phyloP scores from a whole-genome alignment of 495 filamentous ascomycete species.

The Trichoderma virens region DNA sequence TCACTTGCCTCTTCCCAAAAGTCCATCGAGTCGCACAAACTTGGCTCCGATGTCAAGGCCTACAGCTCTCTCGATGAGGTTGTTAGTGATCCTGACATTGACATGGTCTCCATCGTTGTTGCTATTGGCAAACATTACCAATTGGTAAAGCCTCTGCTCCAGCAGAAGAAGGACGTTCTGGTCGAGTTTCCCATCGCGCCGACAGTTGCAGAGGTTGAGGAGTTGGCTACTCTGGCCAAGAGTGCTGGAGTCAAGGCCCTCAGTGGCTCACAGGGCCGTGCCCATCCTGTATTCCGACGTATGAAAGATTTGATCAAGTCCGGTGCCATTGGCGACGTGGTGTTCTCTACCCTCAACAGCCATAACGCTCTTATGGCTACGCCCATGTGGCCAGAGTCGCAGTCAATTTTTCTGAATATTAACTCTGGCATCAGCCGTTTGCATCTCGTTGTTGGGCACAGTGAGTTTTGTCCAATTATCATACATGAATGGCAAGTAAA shows the following conservation, averaged over 20 bases:
- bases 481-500: not conserved
- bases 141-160: slow-evolving; percentile 34
- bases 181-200: slow-evolving; percentile 42
- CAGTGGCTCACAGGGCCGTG: slow-evolving; percentile 23
- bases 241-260: slow-evolving; percentile 24
- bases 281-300: slow-evolving; percentile 15
- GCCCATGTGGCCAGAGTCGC: slow-evolving; percentile 16
- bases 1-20: slow-evolving; percentile 30
- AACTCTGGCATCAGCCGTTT: slow-evolving; percentile 20
- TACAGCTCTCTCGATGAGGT: slow-evolving; percentile 39
- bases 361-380: not conserved
- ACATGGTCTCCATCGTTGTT: slow-evolving; percentile 41
- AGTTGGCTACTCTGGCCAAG: slow-evolving; percentile 28
- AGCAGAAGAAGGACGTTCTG: slow-evolving; percentile 41
- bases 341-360: slow-evolving; percentile 16
- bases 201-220: slow-evolving; percentile 19
- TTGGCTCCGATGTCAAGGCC: slow-evolving; percentile 30
- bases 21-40: slow-evolving; percentile 33
- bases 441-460: slow-evolving; percentile 24
- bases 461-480: slow-evolving; percentile 13
- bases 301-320: slow-evolving; percentile 20
- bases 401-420: slow-evolving; percentile 22
- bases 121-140: slow-evolving; percentile 38
- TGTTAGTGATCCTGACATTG: slow-evolving; percentile 43
- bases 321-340: slow-evolving; percentile 21